These are phyloP conservation scores for Candida glucosophila DNA, from an alignment of 1,139 yeast genomes.

Conservation along the genomic window DNA sequence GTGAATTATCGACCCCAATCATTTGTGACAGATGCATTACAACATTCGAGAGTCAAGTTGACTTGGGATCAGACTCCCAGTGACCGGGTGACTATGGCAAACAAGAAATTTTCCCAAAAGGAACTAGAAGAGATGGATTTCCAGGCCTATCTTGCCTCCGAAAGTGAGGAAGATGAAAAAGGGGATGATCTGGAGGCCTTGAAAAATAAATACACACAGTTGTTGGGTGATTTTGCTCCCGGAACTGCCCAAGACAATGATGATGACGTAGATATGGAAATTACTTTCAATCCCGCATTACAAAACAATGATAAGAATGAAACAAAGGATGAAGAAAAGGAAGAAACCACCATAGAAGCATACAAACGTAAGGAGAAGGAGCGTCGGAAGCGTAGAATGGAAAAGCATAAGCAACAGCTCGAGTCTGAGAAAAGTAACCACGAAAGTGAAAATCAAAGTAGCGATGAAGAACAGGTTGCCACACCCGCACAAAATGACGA, in stretches of 20 bases:
- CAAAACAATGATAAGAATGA: slow-evolving; percentile 30
- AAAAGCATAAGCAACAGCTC: slow-evolving; percentile 54
- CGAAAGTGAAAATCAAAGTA: background rate
- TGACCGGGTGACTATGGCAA: slow-evolving; percentile 72
- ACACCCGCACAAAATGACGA: slow-evolving; percentile 21
- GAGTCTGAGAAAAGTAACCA: slow-evolving; percentile 34
- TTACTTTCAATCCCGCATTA: slow-evolving; percentile 88
- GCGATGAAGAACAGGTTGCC: slow-evolving; percentile 5
- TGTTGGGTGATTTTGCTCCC: slow-evolving; percentile 41
- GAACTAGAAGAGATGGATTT: slow-evolving; percentile 96
- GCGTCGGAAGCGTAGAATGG: slow-evolving; percentile 76
- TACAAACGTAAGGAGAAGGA: slow-evolving; percentile 88
- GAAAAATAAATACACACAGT: slow-evolving; percentile 58
- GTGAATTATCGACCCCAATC: slow-evolving; percentile 68
- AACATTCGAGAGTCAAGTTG: slow-evolving; percentile 84
- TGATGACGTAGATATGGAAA: slow-evolving; percentile 85
- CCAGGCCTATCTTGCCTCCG: slow-evolving; percentile 90
- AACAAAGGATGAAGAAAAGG: slow-evolving; percentile 31
- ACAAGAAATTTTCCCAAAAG: slow-evolving; percentile 76
- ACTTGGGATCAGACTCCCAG: slow-evolving; percentile 99
- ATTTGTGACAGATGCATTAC: slow-evolving; percentile 89
- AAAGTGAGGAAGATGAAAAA: slow-evolving; percentile 52
- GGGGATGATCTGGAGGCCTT: no score
- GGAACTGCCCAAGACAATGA: slow-evolving; percentile 37
- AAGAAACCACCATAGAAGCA: slow-evolving; percentile 74